Evolutionary conservation across 192 early-diverging fungal genomes (phyloP).

Genomic region (Podila horticola): DNA sequence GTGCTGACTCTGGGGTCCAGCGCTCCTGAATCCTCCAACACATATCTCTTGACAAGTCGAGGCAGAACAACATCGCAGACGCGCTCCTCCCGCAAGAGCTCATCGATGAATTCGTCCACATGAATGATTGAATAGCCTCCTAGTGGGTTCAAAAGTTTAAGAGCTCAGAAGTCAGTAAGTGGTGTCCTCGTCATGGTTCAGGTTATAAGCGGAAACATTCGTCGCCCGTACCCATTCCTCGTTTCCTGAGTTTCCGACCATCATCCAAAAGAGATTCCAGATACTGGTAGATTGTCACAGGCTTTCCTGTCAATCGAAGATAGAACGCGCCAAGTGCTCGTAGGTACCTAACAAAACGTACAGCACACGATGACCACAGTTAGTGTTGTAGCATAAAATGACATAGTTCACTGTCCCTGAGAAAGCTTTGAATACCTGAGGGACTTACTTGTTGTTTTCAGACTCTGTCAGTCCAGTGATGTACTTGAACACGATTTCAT

Average conservation of each 20-base stretch:
- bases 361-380: not conserved
- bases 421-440: not conserved
- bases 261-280: constrained; percentile 91
- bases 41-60: constrained; percentile 77
- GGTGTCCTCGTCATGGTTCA: not conserved
- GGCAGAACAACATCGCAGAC: constrained; percentile 94
- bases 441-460: constrained; percentile 43
- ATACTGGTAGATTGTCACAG: constrained; percentile 83
- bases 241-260: constrained; percentile 82
- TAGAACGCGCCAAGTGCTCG: constrained; percentile 93
- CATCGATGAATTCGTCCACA: constrained; percentile 95
- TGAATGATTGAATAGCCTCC: constrained; percentile 60
- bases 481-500: constrained; percentile 86
- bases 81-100: constrained; percentile 78
- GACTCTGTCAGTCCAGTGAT: constrained; percentile 60
- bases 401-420: not conserved
- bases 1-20: constrained; percentile 83
- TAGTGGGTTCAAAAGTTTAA: not conserved
- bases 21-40: constrained; percentile 87
- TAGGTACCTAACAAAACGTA: constrained; percentile 66
- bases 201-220: not conserved
- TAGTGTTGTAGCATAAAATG: not conserved
- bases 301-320: constrained; percentile 79
- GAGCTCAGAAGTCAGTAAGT: not conserved
- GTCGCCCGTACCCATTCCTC: constrained; percentile 53